A percentile compares a stretch with the other conserved stretches of the same genome.
Evolutionary conservation across 371 early-diverging fungal genomes (phyloP).

Genomic region (Syncephalastrum racemosum): DNA sequence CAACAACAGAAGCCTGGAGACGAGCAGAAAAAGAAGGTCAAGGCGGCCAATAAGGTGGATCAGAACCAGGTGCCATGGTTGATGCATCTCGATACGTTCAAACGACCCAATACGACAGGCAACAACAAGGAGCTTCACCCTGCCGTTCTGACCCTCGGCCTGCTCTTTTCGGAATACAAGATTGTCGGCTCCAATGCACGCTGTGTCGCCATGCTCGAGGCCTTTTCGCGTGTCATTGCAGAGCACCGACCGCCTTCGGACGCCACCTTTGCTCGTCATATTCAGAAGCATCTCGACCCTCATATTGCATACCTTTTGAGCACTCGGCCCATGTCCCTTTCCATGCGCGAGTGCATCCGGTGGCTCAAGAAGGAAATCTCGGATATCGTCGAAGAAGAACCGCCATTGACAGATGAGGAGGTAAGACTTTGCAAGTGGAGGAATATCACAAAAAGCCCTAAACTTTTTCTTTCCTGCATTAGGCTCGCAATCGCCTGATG

Average conservation of each 20-base stretch:
- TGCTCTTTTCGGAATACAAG: constrained; percentile 81
- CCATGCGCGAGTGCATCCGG: constrained; percentile 95
- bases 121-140: constrained; percentile 81
- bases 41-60: constrained; percentile 27
- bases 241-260: constrained; percentile 91
- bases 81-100: constrained; percentile 66
- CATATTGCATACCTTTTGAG: constrained; percentile 88
- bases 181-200: constrained; percentile 92
- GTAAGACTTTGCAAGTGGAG: constrained; percentile 39
- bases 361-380: constrained; percentile 87
- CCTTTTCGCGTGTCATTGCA: constrained; percentile 85
- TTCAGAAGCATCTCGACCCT: constrained; percentile 81
- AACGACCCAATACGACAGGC: constrained; percentile 48
- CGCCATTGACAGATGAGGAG: constrained; percentile 78
- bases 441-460: constrained; percentile 2
- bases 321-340: constrained; percentile 83
- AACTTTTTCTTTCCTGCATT: background rate
- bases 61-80: constrained; percentile 66
- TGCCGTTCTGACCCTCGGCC: constrained; percentile 80
- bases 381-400: constrained; percentile 55
- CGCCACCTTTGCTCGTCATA: constrained; percentile 79
- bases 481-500: constrained; percentile 54
- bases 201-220: constrained; percentile 81
- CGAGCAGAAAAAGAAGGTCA: constrained; percentile 40
- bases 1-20: constrained; percentile 19